Base-by-base conservation (phyloP, 2,329 filamentous ascomycete genomes). In the Aureobasidium sp. region DNA sequence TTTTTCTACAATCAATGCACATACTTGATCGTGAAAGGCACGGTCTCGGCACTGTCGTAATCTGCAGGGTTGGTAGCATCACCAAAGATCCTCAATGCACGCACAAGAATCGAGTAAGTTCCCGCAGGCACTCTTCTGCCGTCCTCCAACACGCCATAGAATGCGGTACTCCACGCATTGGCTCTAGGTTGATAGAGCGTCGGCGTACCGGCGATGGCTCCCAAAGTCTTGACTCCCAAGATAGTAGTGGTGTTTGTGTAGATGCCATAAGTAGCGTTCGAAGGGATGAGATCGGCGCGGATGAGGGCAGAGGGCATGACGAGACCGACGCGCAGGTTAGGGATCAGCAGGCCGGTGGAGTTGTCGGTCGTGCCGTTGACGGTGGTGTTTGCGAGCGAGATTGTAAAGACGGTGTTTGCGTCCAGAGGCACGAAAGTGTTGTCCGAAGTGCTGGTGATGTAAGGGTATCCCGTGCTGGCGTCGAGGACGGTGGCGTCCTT, bases 51-150 rank as follows among this genome's bases (percentile, higher is more conserved):
- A 14, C 55, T 48, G 19, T 65, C 61, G 44, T 63, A 66, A 38
- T 65, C 64, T 21, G 58, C 57, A 7, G 53, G 53, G 3, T 58
- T 55, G 5, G 51, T 47, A 39, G 56, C 49, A 25, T 66, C 58
- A 5, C 64, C 65, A 47, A 62, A 66, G 24, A 66, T 60, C 42
- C 58, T 60, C 29, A 67, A 56, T 4, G 59, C 65, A n/a, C 61
- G 58, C 11, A 62, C 58, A 6, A 65, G 54, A 12, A 67, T 56
- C 42, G 53, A 55, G 52, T 67, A 66, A 3, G 56, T 54, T 7
- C 65, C 65, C 10, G 61, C 62, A 1, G 63, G 63, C 3, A 60
- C 59, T 8, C 61, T 47, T 2, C 56, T 61, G 8, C 61, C 60
- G 22, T 65, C 63, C 6, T 59, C 61, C 37, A 66, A 50, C 10